A percentile compares a stretch with the other conserved stretches of the same genome.
phyloP scores from a whole-genome alignment of 345 rosid genomes.

The Carallia pectinifolia region DNA sequence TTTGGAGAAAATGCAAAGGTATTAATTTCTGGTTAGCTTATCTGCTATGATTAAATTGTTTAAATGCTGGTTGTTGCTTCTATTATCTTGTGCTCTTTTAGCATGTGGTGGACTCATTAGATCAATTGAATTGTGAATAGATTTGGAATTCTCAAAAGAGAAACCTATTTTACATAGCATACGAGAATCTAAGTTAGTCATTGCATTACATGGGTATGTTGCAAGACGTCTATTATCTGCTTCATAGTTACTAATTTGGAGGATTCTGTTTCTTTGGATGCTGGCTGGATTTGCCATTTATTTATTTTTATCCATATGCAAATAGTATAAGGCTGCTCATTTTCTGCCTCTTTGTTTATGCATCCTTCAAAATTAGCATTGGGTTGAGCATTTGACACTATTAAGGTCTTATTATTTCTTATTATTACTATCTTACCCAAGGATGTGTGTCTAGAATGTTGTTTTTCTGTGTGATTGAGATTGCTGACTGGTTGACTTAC shows the following conservation, averaged over 20 bases:
- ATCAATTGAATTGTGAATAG: background rate
- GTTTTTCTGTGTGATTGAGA: conserved; percentile 24
- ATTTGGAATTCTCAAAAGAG: background rate
- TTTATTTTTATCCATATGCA: no score
- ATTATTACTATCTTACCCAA: conserved; percentile 67
- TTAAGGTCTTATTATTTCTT: conserved; percentile 43
- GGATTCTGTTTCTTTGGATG: no score
- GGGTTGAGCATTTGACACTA: conserved; percentile 9
- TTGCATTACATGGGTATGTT: background rate
- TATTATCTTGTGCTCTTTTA: background rate
- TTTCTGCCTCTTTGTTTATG: conserved; percentile 25
- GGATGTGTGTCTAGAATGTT: conserved; percentile 4
- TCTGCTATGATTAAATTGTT: background rate
- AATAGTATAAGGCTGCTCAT: no score
- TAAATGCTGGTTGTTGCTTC: background rate
- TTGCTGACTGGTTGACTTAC: background rate
- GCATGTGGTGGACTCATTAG: background rate
- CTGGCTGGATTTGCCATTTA: no score
- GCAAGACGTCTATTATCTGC: no score
- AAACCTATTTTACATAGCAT: background rate
- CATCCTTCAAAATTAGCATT: conserved; percentile 91
- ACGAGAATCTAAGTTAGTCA: background rate
- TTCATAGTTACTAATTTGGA: no score
- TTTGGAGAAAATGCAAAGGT: conserved; percentile 91
- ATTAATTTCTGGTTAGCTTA: background rate